Evolutionary conservation across 495 filamentous ascomycete genomes (phyloP), one percentile per base, ranked within the genome.

Genomic region (Thermochaetoides thermophila): DNA sequence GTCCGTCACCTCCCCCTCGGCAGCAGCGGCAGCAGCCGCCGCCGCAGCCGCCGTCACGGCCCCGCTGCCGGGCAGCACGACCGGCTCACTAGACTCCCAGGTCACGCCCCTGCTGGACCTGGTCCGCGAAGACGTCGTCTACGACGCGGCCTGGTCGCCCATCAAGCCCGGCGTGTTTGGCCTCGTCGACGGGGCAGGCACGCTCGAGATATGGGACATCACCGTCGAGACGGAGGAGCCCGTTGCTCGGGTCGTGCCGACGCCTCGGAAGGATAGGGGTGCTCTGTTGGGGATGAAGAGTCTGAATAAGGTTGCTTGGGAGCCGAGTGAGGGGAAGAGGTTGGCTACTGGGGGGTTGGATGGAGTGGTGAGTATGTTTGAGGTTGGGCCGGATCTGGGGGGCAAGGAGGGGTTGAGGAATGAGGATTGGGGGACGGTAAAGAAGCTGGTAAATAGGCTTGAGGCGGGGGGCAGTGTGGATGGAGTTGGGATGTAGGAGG

Each of bases 181-280:
- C 10, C 69, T 85, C 9, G 89, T 96, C 16, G 89, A 96, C 39
- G 89, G 89, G 22, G 81, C 77, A 10, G 89, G 89, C n/a, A 80
- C 76, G 49, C 61, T 99, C 23, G 89, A 96, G 56, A 62, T 99
- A 24, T 99, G 86, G 84, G 91, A 99, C 50, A 66, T 99, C 9
- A 91, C 81, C 13, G 67, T 81, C 11, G 86, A 94, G 53, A 85
- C 76, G 2, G 89, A 96, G 59, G 83, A 95, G 12, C 91, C 89
- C 0, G 74, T 84, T 1, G 76, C 77, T 24, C 76, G 74, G 40
- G 74, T 81, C 28, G 65, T 69, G 27, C 85, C 89, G 0, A 73
- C 63, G 39, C 57, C 64, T 7, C 60, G 68, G 20, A 68, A 75
- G 52, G 62, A 72, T 39, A 60, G 69, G 32, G 47, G 70, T 52